phyloP scores from a whole-genome alignment of 805 yeast genomes.

The Hanseniaspora thailandica region DNA sequence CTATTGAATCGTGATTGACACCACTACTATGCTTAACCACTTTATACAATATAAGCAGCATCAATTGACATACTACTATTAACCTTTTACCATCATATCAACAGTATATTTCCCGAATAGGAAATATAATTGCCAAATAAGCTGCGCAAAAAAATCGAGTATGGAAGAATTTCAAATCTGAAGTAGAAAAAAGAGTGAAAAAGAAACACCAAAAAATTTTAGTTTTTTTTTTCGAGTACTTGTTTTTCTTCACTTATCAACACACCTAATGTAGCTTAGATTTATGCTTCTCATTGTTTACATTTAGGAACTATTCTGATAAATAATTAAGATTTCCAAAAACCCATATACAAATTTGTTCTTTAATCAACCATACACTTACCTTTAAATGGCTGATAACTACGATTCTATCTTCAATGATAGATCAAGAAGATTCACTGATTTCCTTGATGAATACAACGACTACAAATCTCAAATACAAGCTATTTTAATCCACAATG shows the following conservation, averaged over 20 bases:
- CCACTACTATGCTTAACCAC: too few species aligned
- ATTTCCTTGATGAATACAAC: conserved; percentile 59
- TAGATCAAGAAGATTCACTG: conserved; percentile 78
- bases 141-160: not conserved
- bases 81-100: not conserved
- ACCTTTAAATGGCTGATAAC: conserved; percentile 1
- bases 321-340: too few species aligned
- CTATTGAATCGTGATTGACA: too few species aligned
- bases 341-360: not conserved
- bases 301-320: too few species aligned
- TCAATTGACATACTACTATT: too few species aligned
- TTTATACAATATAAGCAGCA: too few species aligned
- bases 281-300: too few species aligned
- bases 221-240: too few species aligned
- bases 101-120: not conserved
- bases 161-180: too few species aligned
- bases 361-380: not conserved
- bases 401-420: conserved; percentile 53
- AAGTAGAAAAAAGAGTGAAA: not conserved
- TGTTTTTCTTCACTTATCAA: too few species aligned
- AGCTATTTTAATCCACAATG: conserved; percentile 56
- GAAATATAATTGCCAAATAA: not conserved
- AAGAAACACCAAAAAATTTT: not conserved
- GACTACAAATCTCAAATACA: conserved; percentile 61
- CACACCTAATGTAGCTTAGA: too few species aligned